These are phyloP conservation scores for Citrus cavaleriei DNA, from an alignment of 345 rosid species.

Conservation along the genomic window DNA sequence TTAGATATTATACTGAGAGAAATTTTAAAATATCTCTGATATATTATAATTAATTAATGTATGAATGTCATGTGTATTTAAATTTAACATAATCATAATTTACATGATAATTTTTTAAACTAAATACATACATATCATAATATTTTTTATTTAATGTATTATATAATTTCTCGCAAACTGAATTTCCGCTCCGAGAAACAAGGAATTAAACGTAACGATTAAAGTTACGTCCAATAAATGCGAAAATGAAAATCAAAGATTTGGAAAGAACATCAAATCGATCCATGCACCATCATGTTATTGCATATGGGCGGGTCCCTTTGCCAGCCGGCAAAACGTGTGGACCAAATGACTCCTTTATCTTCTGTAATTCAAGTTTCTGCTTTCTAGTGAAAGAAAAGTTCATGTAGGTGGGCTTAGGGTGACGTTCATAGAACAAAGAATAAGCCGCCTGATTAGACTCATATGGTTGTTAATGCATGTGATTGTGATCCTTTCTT, in stretches of 20 bases:
- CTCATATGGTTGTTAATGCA: neutral
- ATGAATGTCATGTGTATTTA: rapidly evolving
- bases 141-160: too few species aligned
- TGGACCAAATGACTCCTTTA: constrained; percentile 27
- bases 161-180: neutral
- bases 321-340: constrained; percentile 29
- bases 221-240: neutral
- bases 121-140: too few species aligned
- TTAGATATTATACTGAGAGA: too few species aligned
- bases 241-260: neutral
- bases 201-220: neutral
- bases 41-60: too few species aligned
- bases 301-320: constrained; percentile 19
- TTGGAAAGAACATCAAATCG: neutral
- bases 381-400: neutral
- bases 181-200: neutral
- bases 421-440: neutral
- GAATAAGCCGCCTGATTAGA: neutral
- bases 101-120: too few species aligned
- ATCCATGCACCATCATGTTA: neutral
- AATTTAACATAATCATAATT: too few species aligned
- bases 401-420: neutral
- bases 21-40: rapidly evolving
- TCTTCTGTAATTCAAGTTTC: neutral
- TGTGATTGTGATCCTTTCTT: neutral